Base-by-base conservation (phyloP, 106 monocot genomes). In the Dioscorea zingiberensis region DNA sequence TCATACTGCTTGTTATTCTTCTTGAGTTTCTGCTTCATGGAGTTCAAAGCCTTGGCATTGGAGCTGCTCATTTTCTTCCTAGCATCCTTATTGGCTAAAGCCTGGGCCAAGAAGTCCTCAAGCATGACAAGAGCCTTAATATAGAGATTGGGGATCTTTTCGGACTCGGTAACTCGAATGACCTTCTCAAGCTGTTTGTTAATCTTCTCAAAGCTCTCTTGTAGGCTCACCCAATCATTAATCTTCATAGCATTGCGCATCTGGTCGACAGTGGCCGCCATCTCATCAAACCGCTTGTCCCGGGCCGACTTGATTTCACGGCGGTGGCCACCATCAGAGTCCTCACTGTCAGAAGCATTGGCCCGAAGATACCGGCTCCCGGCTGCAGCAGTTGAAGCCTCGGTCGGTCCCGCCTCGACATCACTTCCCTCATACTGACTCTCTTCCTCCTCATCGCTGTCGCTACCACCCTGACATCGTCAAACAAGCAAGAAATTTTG, bases 1-100 rank as follows among this genome's bases (percentile, higher is more conserved):
- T 92, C 91, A 64, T 68, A 92, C 65, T 75, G 91, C 70, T 92
- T 97, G 29, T 97, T 97, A 54, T 97, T 97, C 76, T 97, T 97
- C 74, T 97, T 97, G 29, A 97, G 73, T 66, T 92, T 97, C 71
- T 92, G 92, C 56, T 91, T 97, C 97, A 97, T 92, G 8, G 97
- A 73, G 23, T 97, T 97, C 8, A 97, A 78, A 1, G 91, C 97
- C 70, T 92, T 91, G 0, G 92, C 91, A 47, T 97, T 97, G 74
- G 81, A 86, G 53, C 79, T 91, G 75, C 91, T 97, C 97, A 91
- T 97, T 79, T 97, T 97, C 60, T 92, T 97, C 81, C 92, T 97
- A 2, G 84, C 91, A 48, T 97, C 91, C 72, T 97, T 97, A 46
- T 97, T 97, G 0, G 92, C 83, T 18, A 88, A 44, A 5, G 91